phyloP scores from a whole-genome alignment of 192 early-diverging fungal genomes.

The Umbelopsis sp. region DNA sequence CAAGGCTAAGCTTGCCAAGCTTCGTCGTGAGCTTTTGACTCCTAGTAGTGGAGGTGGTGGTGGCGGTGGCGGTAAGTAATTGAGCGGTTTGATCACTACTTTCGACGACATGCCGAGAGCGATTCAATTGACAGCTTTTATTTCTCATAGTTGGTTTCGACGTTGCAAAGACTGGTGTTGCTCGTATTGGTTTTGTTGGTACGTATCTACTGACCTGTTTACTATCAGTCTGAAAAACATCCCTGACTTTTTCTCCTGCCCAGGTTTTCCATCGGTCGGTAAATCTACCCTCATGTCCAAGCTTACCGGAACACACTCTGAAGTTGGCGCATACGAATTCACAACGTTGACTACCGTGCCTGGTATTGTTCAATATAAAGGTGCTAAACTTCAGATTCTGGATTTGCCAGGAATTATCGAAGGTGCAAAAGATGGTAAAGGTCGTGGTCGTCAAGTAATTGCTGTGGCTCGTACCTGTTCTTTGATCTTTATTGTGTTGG shows the following conservation, averaged over 20 bases:
- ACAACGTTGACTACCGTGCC: conserved; percentile 99
- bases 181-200: conserved; percentile 92
- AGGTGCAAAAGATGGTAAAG: conserved; percentile 99
- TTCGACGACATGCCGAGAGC: background rate
- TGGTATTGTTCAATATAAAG: conserved; percentile 95
- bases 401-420: conserved; percentile 98
- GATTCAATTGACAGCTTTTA: background rate
- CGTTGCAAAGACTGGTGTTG: conserved; percentile 98
- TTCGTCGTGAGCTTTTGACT: conserved; percentile 91
- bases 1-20: conserved; percentile 98
- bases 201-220: background rate
- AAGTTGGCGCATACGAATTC: conserved; percentile 97
- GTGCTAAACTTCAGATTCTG: conserved; percentile 98
- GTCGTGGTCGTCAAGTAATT: conserved; percentile 81
- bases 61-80: conserved; percentile 68
- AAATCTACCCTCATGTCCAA: conserved; percentile 98
- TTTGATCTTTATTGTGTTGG: conserved; percentile 94
- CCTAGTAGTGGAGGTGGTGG: conserved; percentile 86
- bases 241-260: background rate
- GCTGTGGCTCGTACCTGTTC: conserved; percentile 95
- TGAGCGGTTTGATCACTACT: background rate
- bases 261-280: conserved; percentile 96
- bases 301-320: conserved; percentile 94
- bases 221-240: background rate
- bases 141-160: conserved; percentile 82